Conservation (phyloP, 441 rosid species). For the Jatropha podagrica region DNA sequence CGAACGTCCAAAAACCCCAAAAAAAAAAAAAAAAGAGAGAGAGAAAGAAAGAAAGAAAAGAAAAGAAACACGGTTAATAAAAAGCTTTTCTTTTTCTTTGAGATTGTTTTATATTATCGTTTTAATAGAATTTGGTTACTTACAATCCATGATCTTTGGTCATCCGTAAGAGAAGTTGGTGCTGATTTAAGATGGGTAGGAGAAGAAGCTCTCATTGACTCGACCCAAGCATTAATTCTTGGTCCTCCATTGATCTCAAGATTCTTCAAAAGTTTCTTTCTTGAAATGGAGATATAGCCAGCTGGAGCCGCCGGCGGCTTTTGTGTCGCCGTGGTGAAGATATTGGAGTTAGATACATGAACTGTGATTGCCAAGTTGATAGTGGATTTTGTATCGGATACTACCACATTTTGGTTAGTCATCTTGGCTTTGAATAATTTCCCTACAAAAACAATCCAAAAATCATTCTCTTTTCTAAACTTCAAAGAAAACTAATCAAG, state of each 20-base stretch:
- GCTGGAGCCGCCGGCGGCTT: constrained; percentile 78
- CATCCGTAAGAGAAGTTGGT: constrained; percentile 40
- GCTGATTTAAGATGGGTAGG: constrained; percentile 75
- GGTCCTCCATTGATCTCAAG: constrained; percentile 65
- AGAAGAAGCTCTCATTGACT: constrained; percentile 86
- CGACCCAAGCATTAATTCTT: constrained; percentile 77
- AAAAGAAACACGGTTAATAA: not conserved
- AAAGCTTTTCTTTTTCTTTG: not conserved
- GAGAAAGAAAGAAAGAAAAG: too few relatives aligned
- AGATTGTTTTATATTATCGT: not conserved
- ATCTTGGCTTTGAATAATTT: constrained; percentile 28
- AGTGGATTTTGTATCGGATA: constrained; percentile 46
- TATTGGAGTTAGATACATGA: constrained; percentile 39
- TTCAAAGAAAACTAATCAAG: not conserved
- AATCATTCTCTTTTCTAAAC: not conserved
- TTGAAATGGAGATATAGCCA: constrained; percentile 50
- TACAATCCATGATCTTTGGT: constrained; percentile 62
- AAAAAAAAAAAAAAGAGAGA: too few relatives aligned
- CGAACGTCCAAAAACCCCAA: not conserved
- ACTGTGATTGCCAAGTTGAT: constrained; percentile 40
- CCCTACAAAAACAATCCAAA: constrained; percentile 21
- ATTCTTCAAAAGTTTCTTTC: constrained; percentile 53
- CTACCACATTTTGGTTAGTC: constrained; percentile 72
- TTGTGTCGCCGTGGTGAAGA: constrained; percentile 48
- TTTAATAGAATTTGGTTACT: constrained; percentile 20